These are phyloP conservation scores for Suillus cothurnatus DNA, from an alignment of 768 basidiomycete species.

Conservation along the genomic window DNA sequence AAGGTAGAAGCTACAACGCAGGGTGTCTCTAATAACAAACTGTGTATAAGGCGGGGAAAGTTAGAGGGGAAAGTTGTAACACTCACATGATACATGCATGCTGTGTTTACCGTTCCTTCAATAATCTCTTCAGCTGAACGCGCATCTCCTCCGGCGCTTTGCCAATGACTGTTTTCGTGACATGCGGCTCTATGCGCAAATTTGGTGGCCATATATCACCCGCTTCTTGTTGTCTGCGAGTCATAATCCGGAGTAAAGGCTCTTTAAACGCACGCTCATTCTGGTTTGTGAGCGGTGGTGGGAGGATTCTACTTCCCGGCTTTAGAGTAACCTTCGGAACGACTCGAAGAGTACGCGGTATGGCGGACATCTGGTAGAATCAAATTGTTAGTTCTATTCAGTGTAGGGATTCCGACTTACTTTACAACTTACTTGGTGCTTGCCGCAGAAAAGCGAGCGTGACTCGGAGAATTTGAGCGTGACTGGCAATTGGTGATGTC, in stretches of 20 bases:
- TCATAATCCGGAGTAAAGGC: constrained; percentile 45
- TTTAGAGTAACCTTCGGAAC: constrained; percentile 37
- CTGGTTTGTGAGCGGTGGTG: constrained; percentile 35
- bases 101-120: constrained; percentile 34
- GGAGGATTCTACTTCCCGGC: constrained; percentile 19
- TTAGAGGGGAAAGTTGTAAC: too few species aligned
- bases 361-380: constrained; percentile 1
- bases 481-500: background rate
- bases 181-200: constrained; percentile 50
- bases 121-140: constrained; percentile 41
- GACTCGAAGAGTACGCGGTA: constrained; percentile 34
- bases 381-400: background rate
- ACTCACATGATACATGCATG: background rate
- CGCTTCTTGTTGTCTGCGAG: constrained; percentile 39
- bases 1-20: background rate
- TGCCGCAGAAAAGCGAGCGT: background rate
- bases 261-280: constrained; percentile 30
- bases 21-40: background rate
- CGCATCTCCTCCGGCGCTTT: constrained; percentile 41
- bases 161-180: constrained; percentile 41
- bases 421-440: background rate
- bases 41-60: background rate
- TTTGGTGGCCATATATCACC: constrained; percentile 49
- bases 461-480: background rate
- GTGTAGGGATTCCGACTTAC: background rate